Percentiles rank a stretch among this genome's conserved stretches.
Evolutionary conservation across 768 basidiomycete genomes (phyloP).

Genomic region (Serendipita sp.): DNA sequence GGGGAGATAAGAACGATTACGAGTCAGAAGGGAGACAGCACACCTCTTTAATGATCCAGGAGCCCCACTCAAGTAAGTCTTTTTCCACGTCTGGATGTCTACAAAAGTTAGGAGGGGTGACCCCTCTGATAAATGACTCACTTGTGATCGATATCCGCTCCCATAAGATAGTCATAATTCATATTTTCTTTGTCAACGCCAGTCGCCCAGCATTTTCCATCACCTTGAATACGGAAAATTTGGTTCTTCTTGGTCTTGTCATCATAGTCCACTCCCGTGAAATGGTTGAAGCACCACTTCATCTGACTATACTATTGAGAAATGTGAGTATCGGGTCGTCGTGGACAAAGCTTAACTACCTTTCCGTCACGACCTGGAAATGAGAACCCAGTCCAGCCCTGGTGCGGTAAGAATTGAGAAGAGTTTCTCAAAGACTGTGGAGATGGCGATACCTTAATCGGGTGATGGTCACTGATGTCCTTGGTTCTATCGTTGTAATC

Average conservation of each 20-base stretch:
- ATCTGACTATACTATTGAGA: conserved; percentile 2
- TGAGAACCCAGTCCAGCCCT: conserved; percentile 19
- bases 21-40: background rate
- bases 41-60: conserved; percentile 19
- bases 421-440: background rate
- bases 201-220: conserved; percentile 23
- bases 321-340: background rate
- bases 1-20: too few relatives aligned
- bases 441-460: conserved; percentile 18
- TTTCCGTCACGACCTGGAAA: conserved; percentile 25
- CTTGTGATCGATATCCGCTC: conserved; percentile 19
- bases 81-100: conserved; percentile 23
- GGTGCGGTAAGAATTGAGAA: background rate
- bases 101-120: background rate
- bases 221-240: conserved; percentile 24
- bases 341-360: background rate
- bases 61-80: conserved; percentile 21
- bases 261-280: conserved; percentile 23
- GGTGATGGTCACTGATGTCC: conserved; percentile 20
- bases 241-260: conserved; percentile 19
- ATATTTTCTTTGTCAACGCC: conserved; percentile 23
- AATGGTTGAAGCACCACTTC: conserved; percentile 19
- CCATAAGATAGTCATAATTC: conserved; percentile 15
- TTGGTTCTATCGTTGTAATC: conserved; percentile 6
- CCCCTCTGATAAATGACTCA: background rate